Evolutionary conservation across 2,329 filamentous ascomycete species (phyloP), one percentile per base, ranked within the genome.

Genomic region (Orbilia ellipsospora): DNA sequence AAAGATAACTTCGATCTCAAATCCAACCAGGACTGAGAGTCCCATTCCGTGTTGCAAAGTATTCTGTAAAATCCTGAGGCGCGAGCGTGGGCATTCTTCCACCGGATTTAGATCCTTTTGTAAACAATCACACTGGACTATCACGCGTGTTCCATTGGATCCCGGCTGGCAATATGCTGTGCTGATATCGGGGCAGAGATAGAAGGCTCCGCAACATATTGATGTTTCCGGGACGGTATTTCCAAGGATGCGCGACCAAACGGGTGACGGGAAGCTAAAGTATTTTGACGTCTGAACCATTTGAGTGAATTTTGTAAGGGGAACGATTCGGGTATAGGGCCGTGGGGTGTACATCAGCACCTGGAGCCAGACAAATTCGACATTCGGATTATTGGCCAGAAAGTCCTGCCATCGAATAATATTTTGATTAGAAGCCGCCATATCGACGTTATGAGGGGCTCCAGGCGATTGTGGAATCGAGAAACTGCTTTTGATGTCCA

Each of bases 1-100:
- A 23, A 68, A 42, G 18, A 62, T 16, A 6, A 68, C 36, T 52
- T 68, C 64, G 16, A 68, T 68, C 31, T 68, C 64, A 36, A 68
- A 68, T 12, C 64, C 64, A 16, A 59, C 18, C 13, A 59, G n/a
- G 8, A 59, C 16, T 4, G 36, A 20, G 20, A 44, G 18, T 28
- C 13, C n/a, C 16, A 8, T 20, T 10, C 18, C 18, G 7, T n/a
- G 12, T 13, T 10, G 31, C 10, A 59, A 2, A 23, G 4, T 26
- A 15, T 44, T 36, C 28, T 59, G 55, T 5, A 59, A 23, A 23
- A 59, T 44, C 40, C 36, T 31, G 31, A 59, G 36, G 13, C 55
- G 55, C 18, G 55, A 59, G 12, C 31, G 55, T 8, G 55, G 55
- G 18, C 55, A 59, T 23, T 20, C 55, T 44, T 45, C n/a, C 12